Evolutionary conservation across 2,329 filamentous ascomycete genomes (phyloP).

Genomic region (Penicillium sp.): DNA sequence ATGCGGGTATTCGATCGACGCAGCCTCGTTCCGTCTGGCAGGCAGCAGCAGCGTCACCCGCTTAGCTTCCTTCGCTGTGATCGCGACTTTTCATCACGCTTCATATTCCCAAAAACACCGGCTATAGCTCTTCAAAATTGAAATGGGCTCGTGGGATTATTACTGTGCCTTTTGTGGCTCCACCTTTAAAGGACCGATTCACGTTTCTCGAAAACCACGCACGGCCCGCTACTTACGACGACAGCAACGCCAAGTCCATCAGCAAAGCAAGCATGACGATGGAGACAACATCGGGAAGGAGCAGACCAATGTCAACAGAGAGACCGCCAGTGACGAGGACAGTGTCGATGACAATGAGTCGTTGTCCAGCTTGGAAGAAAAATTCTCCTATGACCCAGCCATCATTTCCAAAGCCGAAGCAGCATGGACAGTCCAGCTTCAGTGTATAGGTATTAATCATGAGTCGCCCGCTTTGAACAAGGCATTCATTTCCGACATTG

Average conservation of each 20-base stretch:
- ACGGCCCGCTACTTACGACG: background rate
- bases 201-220: background rate
- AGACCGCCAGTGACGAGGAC: background rate
- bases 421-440: background rate
- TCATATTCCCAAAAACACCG: background rate
- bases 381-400: background rate
- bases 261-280: background rate
- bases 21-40: too few species aligned
- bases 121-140: background rate
- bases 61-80: background rate
- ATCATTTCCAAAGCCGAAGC: slow-evolving; percentile 1
- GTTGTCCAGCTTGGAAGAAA: background rate
- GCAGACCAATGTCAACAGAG: background rate
- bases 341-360: background rate
- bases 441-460: background rate
- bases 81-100: background rate
- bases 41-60: too few species aligned
- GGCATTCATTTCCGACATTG: slow-evolving; percentile 1
- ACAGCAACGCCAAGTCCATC: background rate
- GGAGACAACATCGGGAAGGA: background rate
- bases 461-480: background rate
- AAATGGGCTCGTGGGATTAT: background rate
- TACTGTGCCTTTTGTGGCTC: background rate
- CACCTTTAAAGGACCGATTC: background rate
- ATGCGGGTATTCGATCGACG: too few species aligned